A percentile compares a stretch with the other conserved stretches of the same genome.
These are phyloP conservation scores for Nicotiana paniculata DNA, from an alignment of 257 asterid species.

Conservation along the genomic window DNA sequence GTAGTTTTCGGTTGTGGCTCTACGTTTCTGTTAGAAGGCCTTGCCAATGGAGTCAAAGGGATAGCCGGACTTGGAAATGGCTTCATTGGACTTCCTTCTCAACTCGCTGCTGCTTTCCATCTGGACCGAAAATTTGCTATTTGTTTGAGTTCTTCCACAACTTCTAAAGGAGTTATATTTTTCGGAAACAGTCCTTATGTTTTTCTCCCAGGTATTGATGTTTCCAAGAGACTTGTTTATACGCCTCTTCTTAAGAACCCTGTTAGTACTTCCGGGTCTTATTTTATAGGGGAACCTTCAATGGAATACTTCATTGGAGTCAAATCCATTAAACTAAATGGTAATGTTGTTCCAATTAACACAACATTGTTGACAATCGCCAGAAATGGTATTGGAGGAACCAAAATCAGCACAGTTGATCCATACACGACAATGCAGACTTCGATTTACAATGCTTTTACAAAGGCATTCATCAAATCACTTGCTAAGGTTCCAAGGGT, in stretches of 20 bases:
- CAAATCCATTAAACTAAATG: constrained; percentile 27
- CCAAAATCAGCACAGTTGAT: constrained; percentile 41
- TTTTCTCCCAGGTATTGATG: background rate
- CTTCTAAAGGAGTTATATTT: background rate
- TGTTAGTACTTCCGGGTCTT: background rate
- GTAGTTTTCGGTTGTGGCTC: background rate
- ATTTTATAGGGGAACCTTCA: constrained; percentile 21
- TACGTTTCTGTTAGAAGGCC: background rate
- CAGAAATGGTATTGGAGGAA: constrained; percentile 39
- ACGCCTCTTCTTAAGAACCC: constrained; percentile 1
- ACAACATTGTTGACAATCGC: constrained; percentile 28
- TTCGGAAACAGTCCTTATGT: background rate
- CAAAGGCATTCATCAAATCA: background rate
- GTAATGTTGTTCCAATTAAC: constrained; percentile 18
- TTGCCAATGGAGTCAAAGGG: background rate
- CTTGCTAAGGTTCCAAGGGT: constrained; percentile 30
- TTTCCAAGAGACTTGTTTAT: background rate
- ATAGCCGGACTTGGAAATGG: background rate
- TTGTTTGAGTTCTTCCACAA: background rate
- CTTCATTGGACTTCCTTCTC: background rate
- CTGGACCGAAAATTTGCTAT: background rate
- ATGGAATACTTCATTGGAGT: constrained; percentile 52
- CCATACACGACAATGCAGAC: constrained; percentile 36
- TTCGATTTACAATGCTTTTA: constrained; percentile 39
- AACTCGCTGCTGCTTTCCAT: background rate